These are phyloP conservation scores for Globisporangium lucens DNA, from an alignment of 352 stramenopile species.

Conservation along the genomic window DNA sequence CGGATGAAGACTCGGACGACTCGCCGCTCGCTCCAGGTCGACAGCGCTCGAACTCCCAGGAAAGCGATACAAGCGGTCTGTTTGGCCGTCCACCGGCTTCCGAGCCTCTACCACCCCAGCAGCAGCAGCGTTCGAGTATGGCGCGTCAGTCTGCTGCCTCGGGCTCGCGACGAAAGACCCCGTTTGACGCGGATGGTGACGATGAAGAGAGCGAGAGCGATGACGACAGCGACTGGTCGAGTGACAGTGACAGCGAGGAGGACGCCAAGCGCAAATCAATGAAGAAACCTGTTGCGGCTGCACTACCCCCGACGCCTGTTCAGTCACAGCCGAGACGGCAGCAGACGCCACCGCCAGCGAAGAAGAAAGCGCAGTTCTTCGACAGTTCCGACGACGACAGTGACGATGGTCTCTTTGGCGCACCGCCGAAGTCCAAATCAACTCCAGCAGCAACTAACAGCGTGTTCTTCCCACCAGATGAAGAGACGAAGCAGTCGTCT, in stretches of 20 bases:
- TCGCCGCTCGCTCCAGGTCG: constrained; percentile 26
- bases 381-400: constrained; percentile 62
- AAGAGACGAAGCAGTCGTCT: constrained; percentile 19
- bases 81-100: constrained; percentile 41
- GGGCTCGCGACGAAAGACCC: constrained; percentile 27
- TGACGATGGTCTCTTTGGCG: constrained; percentile 23
- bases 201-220: constrained; percentile 42
- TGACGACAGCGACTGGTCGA: constrained; percentile 50
- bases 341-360: constrained; percentile 19
- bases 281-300: constrained; percentile 8
- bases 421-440: constrained; percentile 20
- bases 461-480: constrained; percentile 25
- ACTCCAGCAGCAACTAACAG: not conserved
- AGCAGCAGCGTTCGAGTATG: not conserved
- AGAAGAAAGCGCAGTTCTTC: constrained; percentile 45
- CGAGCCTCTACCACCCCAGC: constrained; percentile 6
- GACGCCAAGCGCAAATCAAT: constrained; percentile 18
- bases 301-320: constrained; percentile 11
- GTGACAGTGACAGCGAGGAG: constrained; percentile 36
- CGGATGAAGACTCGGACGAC: constrained; percentile 33
- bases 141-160: constrained; percentile 18
- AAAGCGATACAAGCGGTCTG: constrained; percentile 53
- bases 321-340: not conserved
- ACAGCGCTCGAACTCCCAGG: constrained; percentile 39
- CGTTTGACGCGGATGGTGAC: constrained; percentile 43